Base-by-base conservation (phyloP, 2,329 filamentous ascomycete species). In the Diaporthe batatas region DNA sequence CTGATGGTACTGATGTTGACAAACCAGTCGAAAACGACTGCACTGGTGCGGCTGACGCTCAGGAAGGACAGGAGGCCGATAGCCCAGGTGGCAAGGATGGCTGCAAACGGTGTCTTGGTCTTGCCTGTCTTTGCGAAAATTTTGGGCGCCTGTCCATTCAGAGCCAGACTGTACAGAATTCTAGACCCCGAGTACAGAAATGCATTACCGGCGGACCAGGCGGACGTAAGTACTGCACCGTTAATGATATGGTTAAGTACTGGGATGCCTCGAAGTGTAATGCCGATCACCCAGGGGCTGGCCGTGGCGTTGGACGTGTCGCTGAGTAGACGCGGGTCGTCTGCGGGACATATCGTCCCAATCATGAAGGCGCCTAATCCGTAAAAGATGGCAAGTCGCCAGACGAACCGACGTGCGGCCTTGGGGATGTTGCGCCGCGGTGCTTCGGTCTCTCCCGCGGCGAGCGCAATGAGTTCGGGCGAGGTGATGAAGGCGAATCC, bases 21-120 rank as follows among this genome's bases (percentile, higher is more conserved):
- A 79, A 94, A 92, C 90, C 92, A 94, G 68, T 85, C 86, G 80
- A 94, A 94, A 8, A 93, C 92, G 3, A 85, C 84, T 44, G 89
- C 86, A 29, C 91, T 91, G 39, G 86, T 88, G 76, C 86, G 87
- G 58, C 88, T 91, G 57, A 91, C 87, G 79, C 92, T 93, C 79
- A 95, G 88, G 83, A 91, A 95, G 0, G 91, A 90, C 4, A 95
- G 86, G 11, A 92, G 85, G 32, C 91, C 90, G 77, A 94, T 86
- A 0, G 87, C 80, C 84, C 85, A 87, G 6, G 89, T 90, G 69
- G 81, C 82, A 6, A 89, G 79, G 1, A 91, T 87, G 3, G 84
- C 87, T 14, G 82, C 84, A 77, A 82, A 90, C 0, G 91, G 91
- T 0, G 92, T 90, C 65, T 92, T 92, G 25, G 85, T 84, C 74